A percentile compares a stretch with the other conserved stretches of the same genome.
Evolutionary conservation across 1,284 basidiomycete species (phyloP).

Genomic region (Mycena sp.): DNA sequence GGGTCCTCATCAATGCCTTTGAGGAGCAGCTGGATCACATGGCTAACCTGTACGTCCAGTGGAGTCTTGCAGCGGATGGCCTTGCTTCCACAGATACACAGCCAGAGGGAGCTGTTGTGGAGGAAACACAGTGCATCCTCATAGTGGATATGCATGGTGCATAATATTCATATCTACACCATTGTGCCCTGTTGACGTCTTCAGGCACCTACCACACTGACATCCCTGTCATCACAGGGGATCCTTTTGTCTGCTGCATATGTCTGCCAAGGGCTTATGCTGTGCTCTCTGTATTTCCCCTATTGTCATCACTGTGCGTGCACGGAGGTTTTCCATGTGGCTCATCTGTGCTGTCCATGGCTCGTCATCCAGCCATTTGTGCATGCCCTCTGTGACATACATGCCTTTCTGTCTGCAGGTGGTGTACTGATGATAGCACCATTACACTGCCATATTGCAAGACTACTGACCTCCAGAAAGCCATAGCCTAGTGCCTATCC

Average conservation of each 20-base stretch:
- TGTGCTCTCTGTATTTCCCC: background rate
- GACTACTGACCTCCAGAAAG: slow-evolving; percentile 37
- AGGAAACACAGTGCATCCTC: too few species aligned
- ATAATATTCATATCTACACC: too few species aligned
- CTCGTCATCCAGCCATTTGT: slow-evolving; percentile 27
- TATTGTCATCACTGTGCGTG: slow-evolving; percentile 17
- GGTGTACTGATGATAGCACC: too few species aligned
- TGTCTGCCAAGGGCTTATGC: slow-evolving; percentile 6
- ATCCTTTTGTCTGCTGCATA: background rate
- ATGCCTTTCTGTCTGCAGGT: background rate
- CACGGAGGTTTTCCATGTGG: slow-evolving; percentile 19
- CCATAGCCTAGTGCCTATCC: slow-evolving; percentile 37
- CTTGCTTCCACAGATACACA: too few species aligned
- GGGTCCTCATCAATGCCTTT: too few species aligned
- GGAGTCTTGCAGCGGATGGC: too few species aligned
- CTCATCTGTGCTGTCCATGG: slow-evolving; percentile 22
- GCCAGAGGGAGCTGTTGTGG: too few species aligned
- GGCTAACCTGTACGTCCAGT: too few species aligned
- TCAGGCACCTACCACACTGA: background rate
- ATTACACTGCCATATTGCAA: too few species aligned
- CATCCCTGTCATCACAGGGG: background rate
- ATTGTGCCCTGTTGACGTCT: background rate
- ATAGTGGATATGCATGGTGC: too few species aligned
- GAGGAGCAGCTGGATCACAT: too few species aligned
- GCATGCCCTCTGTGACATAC: slow-evolving; percentile 17